Base-by-base conservation (phyloP, 2,329 filamentous ascomycete species). In the Venturiaceae sp. region DNA sequence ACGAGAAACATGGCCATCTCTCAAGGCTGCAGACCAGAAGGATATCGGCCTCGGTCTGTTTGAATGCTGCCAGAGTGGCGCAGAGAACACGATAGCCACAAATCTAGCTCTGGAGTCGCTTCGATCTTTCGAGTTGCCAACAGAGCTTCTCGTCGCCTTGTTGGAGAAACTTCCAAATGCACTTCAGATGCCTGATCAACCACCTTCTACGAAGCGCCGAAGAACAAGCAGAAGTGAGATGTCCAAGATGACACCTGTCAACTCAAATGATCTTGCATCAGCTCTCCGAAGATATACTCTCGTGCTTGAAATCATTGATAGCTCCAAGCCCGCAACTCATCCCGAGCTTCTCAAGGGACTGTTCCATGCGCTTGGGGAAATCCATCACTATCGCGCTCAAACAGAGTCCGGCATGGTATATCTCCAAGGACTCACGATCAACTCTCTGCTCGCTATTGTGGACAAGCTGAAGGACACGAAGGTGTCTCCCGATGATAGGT, bases 351-450 rank as follows among this genome's bases (percentile, higher is more conserved):
- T 96, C 5, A 84, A 85, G 60, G 84, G 83, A 30, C 78, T 99
- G 3, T 99, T 97, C 74, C 85, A 86, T 59, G 82, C 89, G 0
- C 81, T 99, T n/a, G 86, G 87, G 5, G 89, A 95, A 66, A 80
- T 99, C 26, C 91, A 95, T 65, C 87, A 90, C 61, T 88, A 94
- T 69, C 87, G 89, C 69, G 82, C 84, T 28, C 83, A 92, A 60
- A 84, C 92, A 28, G 86, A 88, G 44, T 92, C 91, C 0, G 92
- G 95, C 68, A 81, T 96, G 61, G 90, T 91, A 16, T 97, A 97
- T 73, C 77, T 97, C 44, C 88, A 97, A 69, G 90, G 88, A 63
- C 75, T 97, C 56, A 85, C 94, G 7, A 80, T 99, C 39, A 83
- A 87, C 63, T 91, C 88, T 65, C 78, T 99, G 34, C 78, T 92